These are phyloP conservation scores for Debaryomyces fabryi DNA, from an alignment of 1,139 yeast genomes.

Conservation along the genomic window DNA sequence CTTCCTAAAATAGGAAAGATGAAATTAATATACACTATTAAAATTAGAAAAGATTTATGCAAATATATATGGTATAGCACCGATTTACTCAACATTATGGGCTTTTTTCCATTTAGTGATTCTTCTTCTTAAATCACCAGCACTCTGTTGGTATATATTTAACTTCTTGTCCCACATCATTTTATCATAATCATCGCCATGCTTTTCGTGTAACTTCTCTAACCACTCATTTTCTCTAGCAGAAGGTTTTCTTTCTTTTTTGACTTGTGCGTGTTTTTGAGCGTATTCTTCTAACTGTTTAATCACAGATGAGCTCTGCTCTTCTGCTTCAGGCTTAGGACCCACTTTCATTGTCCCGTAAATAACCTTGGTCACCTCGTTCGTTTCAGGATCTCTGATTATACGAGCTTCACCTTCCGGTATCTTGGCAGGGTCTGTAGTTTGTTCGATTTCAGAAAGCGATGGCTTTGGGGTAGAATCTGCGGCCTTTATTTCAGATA, in stretches of 20 bases:
- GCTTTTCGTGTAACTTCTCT: constrained; percentile 61
- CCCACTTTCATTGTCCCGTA: constrained; percentile 60
- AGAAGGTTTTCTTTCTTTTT: constrained; percentile 59
- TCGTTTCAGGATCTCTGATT: constrained; percentile 66
- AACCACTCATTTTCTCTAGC: constrained; percentile 81
- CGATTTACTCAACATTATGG: constrained; percentile 26
- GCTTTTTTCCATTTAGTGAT: constrained; percentile 66
- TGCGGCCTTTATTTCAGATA: constrained; percentile 30
- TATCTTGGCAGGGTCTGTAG: constrained; percentile 57
- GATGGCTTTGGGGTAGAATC: constrained; percentile 29
- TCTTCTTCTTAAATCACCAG: constrained; percentile 78
- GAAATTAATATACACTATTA: constrained; percentile 5
- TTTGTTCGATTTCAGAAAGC: constrained; percentile 42
- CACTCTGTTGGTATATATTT: constrained; percentile 79
- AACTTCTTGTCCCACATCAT: constrained; percentile 93
- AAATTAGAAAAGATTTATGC: constrained; percentile 1
- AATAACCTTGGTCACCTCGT: constrained; percentile 67
- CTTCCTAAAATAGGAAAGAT: not conserved
- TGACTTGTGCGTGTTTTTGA: constrained; percentile 44
- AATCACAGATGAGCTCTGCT: constrained; percentile 55
- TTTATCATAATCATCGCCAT: constrained; percentile 85
- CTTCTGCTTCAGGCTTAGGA: constrained; percentile 15
- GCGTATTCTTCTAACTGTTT: constrained; percentile 73
- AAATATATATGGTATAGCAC: constrained; percentile 1
- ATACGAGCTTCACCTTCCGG: constrained; percentile 85